A percentile compares a stretch with the other conserved stretches of the same genome.
These are phyloP conservation scores for Antrodiella citrinella DNA, from an alignment of 768 basidiomycete genomes.

Conservation along the genomic window DNA sequence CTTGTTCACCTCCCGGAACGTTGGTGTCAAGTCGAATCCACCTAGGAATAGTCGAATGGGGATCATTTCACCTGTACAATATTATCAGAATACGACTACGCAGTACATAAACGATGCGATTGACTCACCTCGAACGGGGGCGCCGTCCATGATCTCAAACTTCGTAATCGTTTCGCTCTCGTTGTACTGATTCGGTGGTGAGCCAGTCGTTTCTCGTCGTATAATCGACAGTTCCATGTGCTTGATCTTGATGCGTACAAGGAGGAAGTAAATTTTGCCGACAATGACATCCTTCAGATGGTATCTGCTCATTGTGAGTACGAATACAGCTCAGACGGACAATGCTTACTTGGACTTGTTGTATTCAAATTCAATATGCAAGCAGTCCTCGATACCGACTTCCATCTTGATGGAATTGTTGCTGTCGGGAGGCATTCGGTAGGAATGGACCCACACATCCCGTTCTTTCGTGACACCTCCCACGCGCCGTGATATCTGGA, in stretches of 20 bases:
- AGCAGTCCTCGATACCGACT: constrained; percentile 97
- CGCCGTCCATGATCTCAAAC: constrained; percentile 99
- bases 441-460: constrained; percentile 97
- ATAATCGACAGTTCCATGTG: constrained; percentile 99
- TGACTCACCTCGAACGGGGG: constrained; percentile 80
- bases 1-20: constrained; percentile 99
- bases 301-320: constrained; percentile 49
- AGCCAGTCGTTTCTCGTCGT: constrained; percentile 91
- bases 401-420: constrained; percentile 99
- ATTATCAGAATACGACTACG: neutral
- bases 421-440: constrained; percentile 95
- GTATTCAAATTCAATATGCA: constrained; percentile 99
- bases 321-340: neutral
- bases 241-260: constrained; percentile 98
- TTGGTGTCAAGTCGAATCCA: constrained; percentile 96
- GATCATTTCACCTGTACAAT: constrained; percentile 82
- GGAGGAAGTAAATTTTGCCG: constrained; percentile 98
- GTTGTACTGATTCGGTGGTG: constrained; percentile 98
- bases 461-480: constrained; percentile 90
- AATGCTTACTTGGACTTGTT: constrained; percentile 90
- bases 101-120: neutral
- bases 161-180: constrained; percentile 99
- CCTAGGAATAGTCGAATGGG: constrained; percentile 97
- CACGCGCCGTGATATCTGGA: constrained; percentile 84
- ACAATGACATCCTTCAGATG: constrained; percentile 99